phyloP scores from a whole-genome alignment of 768 basidiomycete species.

The Russula emetica region DNA sequence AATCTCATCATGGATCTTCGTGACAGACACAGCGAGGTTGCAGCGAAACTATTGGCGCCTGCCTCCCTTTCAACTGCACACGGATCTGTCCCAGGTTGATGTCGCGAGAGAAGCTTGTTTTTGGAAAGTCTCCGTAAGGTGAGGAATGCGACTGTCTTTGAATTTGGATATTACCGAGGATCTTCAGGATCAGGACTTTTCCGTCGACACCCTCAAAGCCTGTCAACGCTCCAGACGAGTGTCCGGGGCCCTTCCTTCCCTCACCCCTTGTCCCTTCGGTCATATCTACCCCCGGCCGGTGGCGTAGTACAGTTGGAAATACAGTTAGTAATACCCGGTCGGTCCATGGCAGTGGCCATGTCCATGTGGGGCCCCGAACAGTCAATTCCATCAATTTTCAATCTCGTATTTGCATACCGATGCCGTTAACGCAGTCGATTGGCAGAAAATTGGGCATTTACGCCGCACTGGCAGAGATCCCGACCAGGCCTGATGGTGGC shows the following conservation, averaged over 20 bases:
- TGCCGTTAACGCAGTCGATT: conserved; percentile 3
- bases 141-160: not conserved
- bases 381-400: conserved; percentile 6
- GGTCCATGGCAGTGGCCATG: conserved; percentile 5
- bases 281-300: conserved; percentile 12
- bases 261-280: conserved; percentile 6
- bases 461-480: not conserved
- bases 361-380: conserved; percentile 17
- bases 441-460: not conserved
- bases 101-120: not conserved
- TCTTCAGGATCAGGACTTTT: conserved; percentile 7
- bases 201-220: conserved; percentile 3
- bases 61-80: not conserved
- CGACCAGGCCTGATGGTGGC: not conserved
- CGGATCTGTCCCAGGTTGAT: not conserved
- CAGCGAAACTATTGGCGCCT: not conserved
- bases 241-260: conserved; percentile 17
- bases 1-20: conserved; percentile 20
- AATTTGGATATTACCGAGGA: conserved; percentile 17
- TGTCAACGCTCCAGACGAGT: conserved; percentile 3
- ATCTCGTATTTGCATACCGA: not conserved
- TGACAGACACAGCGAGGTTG: not conserved
- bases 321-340: not conserved
- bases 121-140: not conserved
- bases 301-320: not conserved